Evolutionary conservation across 1,284 basidiomycete species (phyloP), one percentile per base, ranked within the genome.

Genomic region (Ceratobasidium sp.): DNA sequence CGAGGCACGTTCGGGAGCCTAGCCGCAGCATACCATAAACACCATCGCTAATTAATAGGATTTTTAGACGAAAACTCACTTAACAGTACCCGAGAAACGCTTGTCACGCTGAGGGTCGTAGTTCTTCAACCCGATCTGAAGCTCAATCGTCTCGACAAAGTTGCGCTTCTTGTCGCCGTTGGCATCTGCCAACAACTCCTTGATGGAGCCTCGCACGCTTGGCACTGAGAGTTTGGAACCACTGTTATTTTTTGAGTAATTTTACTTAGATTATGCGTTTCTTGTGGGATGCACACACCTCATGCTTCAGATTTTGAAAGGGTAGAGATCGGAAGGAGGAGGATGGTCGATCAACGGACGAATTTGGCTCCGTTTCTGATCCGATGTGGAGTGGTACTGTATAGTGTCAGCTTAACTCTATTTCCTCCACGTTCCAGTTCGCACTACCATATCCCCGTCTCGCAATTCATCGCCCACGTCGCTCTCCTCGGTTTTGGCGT

Each of bases 81-180:
- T 97, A 88, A 98, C 94, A 79, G 95, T 98, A 83, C 96, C 96
- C 81, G 96, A 97, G 92, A 97, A 95, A 94, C 94, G 94, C 88
- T 96, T 96, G 86, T 96, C 94, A 80, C 94, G 88, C 89, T 95
- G 94, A 81, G 95, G 95, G 86, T 98, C 96, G 89, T 98, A 98
- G 90, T 97, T 97, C 90, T 98, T 98, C 84, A 98, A 90, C 82
- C 96, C 96, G 83, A 98, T 95, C 86, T 98, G 96, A 82, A 98
- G 90, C 86, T 98, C 96, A 84, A 97, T 92, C 79, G 96, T 98
- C 87, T 94, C 92, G 79, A 94, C 91, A 84, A 96, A 96, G 85
- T 96, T 95, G 82, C 94, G 91, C 85, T 89, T 92, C 86, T 94
- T 92, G 85, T 95, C 94, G 87, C 91, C 92, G 79, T 85, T 90